phyloP scores from a whole-genome alignment of 192 early-diverging fungal species.

The Geranomyces variabilis region DNA sequence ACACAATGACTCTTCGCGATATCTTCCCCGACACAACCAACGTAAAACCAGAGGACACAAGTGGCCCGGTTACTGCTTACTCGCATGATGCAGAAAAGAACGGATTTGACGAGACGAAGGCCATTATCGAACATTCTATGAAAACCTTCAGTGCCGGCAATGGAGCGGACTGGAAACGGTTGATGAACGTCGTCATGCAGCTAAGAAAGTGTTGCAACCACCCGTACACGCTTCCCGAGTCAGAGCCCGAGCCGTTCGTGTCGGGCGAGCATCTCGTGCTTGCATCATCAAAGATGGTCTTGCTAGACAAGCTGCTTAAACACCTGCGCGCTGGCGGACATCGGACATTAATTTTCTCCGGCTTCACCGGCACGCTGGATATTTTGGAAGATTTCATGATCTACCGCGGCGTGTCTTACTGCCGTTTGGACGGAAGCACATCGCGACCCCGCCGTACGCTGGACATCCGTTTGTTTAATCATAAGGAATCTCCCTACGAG shows the following conservation, averaged over 20 bases:
- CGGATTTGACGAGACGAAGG: slow-evolving; percentile 12
- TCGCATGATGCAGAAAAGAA: neutral
- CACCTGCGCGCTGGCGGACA: slow-evolving; percentile 46
- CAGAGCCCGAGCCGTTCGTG: slow-evolving; percentile 54
- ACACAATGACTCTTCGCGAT: slow-evolving; percentile 37
- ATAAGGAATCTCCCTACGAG: slow-evolving; percentile 45
- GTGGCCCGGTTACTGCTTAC: neutral
- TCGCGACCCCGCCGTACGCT: slow-evolving; percentile 35
- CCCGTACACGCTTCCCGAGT: slow-evolving; percentile 58
- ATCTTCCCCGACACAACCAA: slow-evolving; percentile 22
- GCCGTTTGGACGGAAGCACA: slow-evolving; percentile 41
- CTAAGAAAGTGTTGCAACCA: slow-evolving; percentile 84
- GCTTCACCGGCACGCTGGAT: slow-evolving; percentile 56
- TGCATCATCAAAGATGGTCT: slow-evolving; percentile 72
- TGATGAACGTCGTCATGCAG: slow-evolving; percentile 69
- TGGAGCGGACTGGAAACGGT: slow-evolving; percentile 39
- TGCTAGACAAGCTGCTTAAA: slow-evolving; percentile 63
- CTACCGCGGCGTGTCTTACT: slow-evolving; percentile 24
- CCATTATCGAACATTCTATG: slow-evolving; percentile 26
- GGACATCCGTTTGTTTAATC: slow-evolving; percentile 41
- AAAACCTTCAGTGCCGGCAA: neutral
- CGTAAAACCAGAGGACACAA: neutral
- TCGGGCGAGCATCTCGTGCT: slow-evolving; percentile 61
- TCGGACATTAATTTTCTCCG: slow-evolving; percentile 48
- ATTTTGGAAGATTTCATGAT: slow-evolving; percentile 49